phyloP scores from a whole-genome alignment of 2,329 filamentous ascomycete genomes.

The Metarhizium guizhouense region DNA sequence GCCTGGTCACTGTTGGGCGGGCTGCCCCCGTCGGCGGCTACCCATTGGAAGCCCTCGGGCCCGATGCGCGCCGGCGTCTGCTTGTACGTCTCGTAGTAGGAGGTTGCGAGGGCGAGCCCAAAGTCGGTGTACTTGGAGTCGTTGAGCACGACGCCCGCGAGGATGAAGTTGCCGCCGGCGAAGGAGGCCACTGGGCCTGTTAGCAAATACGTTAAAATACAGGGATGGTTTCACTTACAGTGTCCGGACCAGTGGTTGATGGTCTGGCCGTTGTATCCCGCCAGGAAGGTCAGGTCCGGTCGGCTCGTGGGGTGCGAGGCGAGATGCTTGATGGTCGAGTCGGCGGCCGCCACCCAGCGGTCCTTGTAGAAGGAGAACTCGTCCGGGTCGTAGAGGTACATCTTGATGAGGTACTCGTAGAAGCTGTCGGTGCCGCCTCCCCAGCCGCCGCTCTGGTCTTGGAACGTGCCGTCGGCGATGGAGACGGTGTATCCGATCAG shows the following conservation, averaged over 20 bases:
- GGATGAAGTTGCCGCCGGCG: slow-evolving; percentile 75
- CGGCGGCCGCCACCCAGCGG: slow-evolving; percentile 65
- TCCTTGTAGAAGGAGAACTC: slow-evolving; percentile 60
- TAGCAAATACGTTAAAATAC: background rate
- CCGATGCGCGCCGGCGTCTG: slow-evolving; percentile 64
- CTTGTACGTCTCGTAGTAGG: slow-evolving; percentile 69
- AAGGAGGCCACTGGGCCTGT: slow-evolving; percentile 60
- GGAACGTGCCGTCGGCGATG: slow-evolving; percentile 56
- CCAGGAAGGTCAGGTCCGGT: slow-evolving; percentile 65
- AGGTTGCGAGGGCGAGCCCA: slow-evolving; percentile 61
- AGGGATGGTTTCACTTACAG: slow-evolving; percentile 24
- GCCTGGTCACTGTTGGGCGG: slow-evolving; percentile 35
- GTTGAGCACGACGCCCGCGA: slow-evolving; percentile 63
- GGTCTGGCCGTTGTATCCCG: slow-evolving; percentile 40
- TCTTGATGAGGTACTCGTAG: slow-evolving; percentile 89
- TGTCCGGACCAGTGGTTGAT: slow-evolving; percentile 40
- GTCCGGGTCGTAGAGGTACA: slow-evolving; percentile 68
- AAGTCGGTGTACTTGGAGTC: slow-evolving; percentile 61
- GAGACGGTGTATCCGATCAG: slow-evolving; percentile 61
- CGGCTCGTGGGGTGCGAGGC: slow-evolving; percentile 56
- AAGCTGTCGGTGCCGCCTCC: slow-evolving; percentile 68
- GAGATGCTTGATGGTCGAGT: slow-evolving; percentile 66
- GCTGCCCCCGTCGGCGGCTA: slow-evolving; percentile 32
- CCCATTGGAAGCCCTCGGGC: slow-evolving; percentile 63
- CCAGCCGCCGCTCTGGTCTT: slow-evolving; percentile 64